phyloP scores from a whole-genome alignment of 208 protist genomes.

The Leishmania tarentolae region DNA sequence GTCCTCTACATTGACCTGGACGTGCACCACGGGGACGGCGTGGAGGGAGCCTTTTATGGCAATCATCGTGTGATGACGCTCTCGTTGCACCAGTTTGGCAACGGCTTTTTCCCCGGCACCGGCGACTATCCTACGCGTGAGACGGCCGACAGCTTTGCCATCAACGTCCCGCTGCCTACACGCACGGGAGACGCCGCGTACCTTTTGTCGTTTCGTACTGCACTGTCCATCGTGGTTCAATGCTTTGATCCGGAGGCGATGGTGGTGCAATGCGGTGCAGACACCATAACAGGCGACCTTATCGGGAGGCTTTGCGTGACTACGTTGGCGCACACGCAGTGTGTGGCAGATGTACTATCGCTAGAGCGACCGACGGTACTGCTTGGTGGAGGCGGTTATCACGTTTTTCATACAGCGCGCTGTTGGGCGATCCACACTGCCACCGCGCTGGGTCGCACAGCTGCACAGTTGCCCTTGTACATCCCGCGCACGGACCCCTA shows the following conservation, averaged over 20 bases:
- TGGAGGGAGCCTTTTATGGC: conserved; percentile 99
- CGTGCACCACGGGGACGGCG: conserved; percentile 99
- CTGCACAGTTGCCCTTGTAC: conserved; percentile 61
- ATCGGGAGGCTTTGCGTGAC: conserved; percentile 97
- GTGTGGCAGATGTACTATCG: conserved; percentile 94
- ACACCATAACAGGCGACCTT: conserved; percentile 96
- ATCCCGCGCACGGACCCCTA: conserved; percentile 75
- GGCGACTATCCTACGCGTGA: conserved; percentile 66
- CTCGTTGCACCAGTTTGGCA: conserved; percentile 99
- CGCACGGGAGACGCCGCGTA: conserved; percentile 96
- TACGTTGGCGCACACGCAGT: conserved; percentile 91
- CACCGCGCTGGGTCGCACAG: conserved; percentile 66
- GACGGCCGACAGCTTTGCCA: conserved; percentile 63
- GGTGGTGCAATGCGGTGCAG: conserved; percentile 98
- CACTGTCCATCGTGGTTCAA: conserved; percentile 93
- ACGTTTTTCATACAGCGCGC: conserved; percentile 97
- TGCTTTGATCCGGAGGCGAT: conserved; percentile 97
- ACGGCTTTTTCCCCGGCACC: conserved; percentile 98
- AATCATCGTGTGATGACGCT: conserved; percentile 99
- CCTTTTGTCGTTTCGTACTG: conserved; percentile 94
- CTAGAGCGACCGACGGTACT: conserved; percentile 95
- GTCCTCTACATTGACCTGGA: conserved; percentile 99
- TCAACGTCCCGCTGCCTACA: conserved; percentile 96
- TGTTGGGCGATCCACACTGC: conserved; percentile 99
- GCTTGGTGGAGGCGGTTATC: conserved; percentile 99